These are phyloP conservation scores for Mycena vulgaris DNA, from an alignment of 768 basidiomycete genomes.

Conservation along the genomic window DNA sequence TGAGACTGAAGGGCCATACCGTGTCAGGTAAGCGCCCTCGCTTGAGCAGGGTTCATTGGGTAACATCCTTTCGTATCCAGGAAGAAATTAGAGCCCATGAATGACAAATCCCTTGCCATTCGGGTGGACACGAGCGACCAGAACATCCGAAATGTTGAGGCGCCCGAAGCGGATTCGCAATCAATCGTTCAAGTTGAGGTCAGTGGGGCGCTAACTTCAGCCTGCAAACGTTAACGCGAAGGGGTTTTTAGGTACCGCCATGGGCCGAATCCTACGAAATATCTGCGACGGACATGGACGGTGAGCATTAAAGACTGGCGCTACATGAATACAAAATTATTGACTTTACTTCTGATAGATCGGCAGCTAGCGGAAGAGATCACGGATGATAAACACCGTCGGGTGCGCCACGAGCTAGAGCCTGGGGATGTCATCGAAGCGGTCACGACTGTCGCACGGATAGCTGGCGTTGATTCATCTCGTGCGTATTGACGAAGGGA, in stretches of 20 bases:
- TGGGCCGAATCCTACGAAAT: constrained; percentile 85
- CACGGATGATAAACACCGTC: constrained; percentile 89
- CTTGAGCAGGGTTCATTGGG: not conserved
- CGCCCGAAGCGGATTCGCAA: constrained; percentile 65
- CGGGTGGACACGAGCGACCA: constrained; percentile 62
- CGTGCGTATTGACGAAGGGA: constrained; percentile 63
- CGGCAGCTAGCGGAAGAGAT: constrained; percentile 82
- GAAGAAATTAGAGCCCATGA: constrained; percentile 82
- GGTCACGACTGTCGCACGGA: constrained; percentile 87
- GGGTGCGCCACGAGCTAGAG: constrained; percentile 89
- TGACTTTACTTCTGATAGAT: constrained; percentile 48
- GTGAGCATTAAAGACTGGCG: constrained; percentile 49
- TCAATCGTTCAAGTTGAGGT: constrained; percentile 67
- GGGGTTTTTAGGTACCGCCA: constrained; percentile 63
- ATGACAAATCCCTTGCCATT: constrained; percentile 62
- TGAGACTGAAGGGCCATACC: constrained; percentile 92
- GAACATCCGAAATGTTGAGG: constrained; percentile 64
- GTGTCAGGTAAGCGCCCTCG: constrained; percentile 73
- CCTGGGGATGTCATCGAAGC: constrained; percentile 93
- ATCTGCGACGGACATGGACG: constrained; percentile 73
- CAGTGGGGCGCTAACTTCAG: not conserved
- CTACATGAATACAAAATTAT: not conserved
- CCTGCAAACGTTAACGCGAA: not conserved
- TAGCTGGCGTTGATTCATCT: constrained; percentile 93
- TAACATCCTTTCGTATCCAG: constrained; percentile 52